Evolutionary conservation across 148 eudicot genomes (phyloP).

Genomic region (Arbutus unedo): DNA sequence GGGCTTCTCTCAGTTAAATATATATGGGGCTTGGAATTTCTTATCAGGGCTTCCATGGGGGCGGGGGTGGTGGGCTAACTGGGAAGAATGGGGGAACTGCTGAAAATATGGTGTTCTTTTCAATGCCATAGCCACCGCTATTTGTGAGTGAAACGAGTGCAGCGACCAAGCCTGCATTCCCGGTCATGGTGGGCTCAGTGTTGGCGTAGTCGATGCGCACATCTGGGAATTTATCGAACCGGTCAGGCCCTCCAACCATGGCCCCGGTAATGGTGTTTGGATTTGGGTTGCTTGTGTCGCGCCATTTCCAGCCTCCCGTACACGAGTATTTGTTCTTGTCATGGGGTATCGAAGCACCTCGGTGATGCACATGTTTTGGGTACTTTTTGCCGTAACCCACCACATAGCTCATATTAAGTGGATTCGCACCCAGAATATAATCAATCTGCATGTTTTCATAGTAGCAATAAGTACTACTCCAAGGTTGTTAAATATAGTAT

Average conservation of each 20-base stretch:
- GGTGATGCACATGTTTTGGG: constrained; percentile 61
- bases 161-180: constrained; percentile 75
- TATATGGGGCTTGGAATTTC: background rate
- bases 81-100: constrained; percentile 55
- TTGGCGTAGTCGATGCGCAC: constrained; percentile 35
- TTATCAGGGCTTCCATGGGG: constrained; percentile 53
- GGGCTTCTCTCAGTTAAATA: background rate
- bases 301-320: constrained; percentile 55
- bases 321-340: constrained; percentile 46
- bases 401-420: constrained; percentile 58
- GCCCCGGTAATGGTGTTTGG: constrained; percentile 62
- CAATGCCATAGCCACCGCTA: constrained; percentile 53
- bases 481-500: too few relatives aligned
- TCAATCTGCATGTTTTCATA: constrained; percentile 37
- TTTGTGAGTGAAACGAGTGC: constrained; percentile 63
- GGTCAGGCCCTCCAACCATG: constrained; percentile 78
- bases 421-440: constrained; percentile 71
- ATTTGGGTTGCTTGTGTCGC: constrained; percentile 40
- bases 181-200: constrained; percentile 61
- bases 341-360: constrained; percentile 67
- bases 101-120: constrained; percentile 48
- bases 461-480: background rate
- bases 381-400: constrained; percentile 56
- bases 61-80: constrained; percentile 45
- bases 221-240: constrained; percentile 39